Evolutionary conservation across 2,329 filamentous ascomycete species (phyloP).

Genomic region (Aspergillus thermomutatus): DNA sequence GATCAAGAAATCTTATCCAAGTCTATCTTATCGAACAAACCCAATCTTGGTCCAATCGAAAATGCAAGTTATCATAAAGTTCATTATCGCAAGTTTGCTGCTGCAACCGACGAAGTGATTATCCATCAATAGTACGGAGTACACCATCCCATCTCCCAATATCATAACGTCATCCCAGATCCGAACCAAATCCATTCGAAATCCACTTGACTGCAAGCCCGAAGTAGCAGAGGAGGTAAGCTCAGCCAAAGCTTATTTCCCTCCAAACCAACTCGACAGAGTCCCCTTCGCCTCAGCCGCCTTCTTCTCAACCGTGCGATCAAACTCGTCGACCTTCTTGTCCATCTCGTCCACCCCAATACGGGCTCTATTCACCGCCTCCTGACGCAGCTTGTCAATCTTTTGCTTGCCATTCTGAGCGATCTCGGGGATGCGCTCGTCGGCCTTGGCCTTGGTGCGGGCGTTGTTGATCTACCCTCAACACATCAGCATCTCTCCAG

Average conservation of each 20-base stretch:
- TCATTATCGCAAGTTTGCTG: not conserved
- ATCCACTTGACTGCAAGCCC: not conserved
- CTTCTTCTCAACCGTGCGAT: conserved; percentile 75
- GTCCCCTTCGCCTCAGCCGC: conserved; percentile 80
- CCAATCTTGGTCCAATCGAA: not conserved
- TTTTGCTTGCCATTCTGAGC: conserved; percentile 57
- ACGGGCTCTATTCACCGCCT: conserved; percentile 52
- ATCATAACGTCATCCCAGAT: not conserved
- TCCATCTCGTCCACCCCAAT: conserved; percentile 45
- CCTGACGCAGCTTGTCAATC: conserved; percentile 62
- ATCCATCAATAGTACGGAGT: not conserved
- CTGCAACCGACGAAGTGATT: not conserved
- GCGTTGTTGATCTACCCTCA: conserved; percentile 56
- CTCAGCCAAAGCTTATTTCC: conserved; percentile 19
- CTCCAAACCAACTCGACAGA: conserved; percentile 79
- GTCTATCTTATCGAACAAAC: not conserved
- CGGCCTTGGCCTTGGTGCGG: conserved; percentile 53
- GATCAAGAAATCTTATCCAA: not conserved
- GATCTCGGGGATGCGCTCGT: conserved; percentile 60
- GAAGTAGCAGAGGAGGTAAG: not conserved
- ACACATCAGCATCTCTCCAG: not conserved
- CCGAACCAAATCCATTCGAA: not conserved
- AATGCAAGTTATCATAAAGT: not conserved
- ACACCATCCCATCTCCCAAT: not conserved
- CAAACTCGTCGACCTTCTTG: conserved; percentile 68